Evolutionary conservation across 805 yeast genomes (phyloP).

Genomic region (Wickerhamiella siamensis): DNA sequence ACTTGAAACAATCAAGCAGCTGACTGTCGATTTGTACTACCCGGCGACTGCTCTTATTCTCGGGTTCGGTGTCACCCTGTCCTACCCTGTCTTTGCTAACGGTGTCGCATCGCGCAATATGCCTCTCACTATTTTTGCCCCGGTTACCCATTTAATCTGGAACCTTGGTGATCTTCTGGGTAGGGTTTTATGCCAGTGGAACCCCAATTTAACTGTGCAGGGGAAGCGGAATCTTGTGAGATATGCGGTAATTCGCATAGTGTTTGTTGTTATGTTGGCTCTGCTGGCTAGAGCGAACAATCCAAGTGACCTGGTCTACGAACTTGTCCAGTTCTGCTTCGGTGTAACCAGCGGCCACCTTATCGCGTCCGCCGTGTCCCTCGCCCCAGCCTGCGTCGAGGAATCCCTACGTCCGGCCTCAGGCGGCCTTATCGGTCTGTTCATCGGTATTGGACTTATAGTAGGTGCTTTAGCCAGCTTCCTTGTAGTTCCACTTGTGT

Average conservation of each 20-base stretch:
- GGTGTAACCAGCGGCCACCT: slow-evolving; percentile 85
- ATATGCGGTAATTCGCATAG: slow-evolving; percentile 39
- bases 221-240: slow-evolving; percentile 33
- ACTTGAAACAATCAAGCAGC: neutral
- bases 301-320: slow-evolving; percentile 37
- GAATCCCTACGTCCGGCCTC: slow-evolving; percentile 77
- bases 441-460: slow-evolving; percentile 64
- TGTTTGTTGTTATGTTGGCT: slow-evolving; percentile 59
- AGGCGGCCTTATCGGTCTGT: slow-evolving; percentile 79
- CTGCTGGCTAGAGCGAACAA: slow-evolving; percentile 43
- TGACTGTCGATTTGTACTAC: slow-evolving; percentile 28
- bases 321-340: slow-evolving; percentile 56
- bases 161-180: slow-evolving; percentile 79
- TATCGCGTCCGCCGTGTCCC: slow-evolving; percentile 67
- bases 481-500: too few species aligned
- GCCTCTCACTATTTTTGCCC: slow-evolving; percentile 39
- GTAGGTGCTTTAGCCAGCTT: slow-evolving; percentile 44
- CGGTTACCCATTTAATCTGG: slow-evolving; percentile 74
- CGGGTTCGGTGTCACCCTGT: slow-evolving; percentile 58
- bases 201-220: slow-evolving; percentile 27
- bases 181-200: slow-evolving; percentile 45
- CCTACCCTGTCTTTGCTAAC: slow-evolving; percentile 85
- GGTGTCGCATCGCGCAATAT: slow-evolving; percentile 38
- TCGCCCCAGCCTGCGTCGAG: slow-evolving; percentile 44
- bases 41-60: slow-evolving; percentile 58